phyloP scores from a whole-genome alignment of 2,329 filamentous ascomycete species.

The Nemania sp. region DNA sequence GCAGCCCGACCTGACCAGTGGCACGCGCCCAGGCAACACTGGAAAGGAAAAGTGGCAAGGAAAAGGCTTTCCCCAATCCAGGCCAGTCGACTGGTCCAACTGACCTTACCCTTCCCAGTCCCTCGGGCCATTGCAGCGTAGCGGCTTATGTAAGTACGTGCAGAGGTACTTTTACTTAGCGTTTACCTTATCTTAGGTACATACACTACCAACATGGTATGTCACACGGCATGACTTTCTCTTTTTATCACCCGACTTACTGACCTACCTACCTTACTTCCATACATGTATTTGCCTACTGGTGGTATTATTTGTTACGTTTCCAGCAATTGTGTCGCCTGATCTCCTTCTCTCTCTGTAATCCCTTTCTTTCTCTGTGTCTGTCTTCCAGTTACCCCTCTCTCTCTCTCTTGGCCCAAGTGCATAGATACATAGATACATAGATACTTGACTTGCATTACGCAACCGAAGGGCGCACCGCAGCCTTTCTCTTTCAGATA shows the following conservation, averaged over 20 bases:
- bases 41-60: not conserved
- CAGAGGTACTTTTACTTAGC: too few relatives aligned
- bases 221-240: conserved; percentile 21
- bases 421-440: too few relatives aligned
- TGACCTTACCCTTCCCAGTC: conserved; percentile 13
- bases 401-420: too few relatives aligned
- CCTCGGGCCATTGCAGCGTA: not conserved
- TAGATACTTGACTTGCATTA: not conserved
- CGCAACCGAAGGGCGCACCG: conserved; percentile 14
- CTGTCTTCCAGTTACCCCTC: not conserved
- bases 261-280: too few relatives aligned
- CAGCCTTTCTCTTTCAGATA: conserved; percentile 24
- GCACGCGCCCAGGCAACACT: not conserved
- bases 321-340: conserved; percentile 15
- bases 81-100: not conserved
- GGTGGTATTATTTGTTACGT: conserved; percentile 17
- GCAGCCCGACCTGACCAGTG: too few relatives aligned
- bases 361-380: not conserved
- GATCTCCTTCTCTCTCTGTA: not conserved
- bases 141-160: too few relatives aligned
- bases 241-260: conserved; percentile 3
- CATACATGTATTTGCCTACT: too few relatives aligned
- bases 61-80: conserved; percentile 15
- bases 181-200: too few relatives aligned
- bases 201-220: too few relatives aligned